Evolutionary conservation across 2,329 filamentous ascomycete species (phyloP).

Genomic region (Colletotrichum coccodes): DNA sequence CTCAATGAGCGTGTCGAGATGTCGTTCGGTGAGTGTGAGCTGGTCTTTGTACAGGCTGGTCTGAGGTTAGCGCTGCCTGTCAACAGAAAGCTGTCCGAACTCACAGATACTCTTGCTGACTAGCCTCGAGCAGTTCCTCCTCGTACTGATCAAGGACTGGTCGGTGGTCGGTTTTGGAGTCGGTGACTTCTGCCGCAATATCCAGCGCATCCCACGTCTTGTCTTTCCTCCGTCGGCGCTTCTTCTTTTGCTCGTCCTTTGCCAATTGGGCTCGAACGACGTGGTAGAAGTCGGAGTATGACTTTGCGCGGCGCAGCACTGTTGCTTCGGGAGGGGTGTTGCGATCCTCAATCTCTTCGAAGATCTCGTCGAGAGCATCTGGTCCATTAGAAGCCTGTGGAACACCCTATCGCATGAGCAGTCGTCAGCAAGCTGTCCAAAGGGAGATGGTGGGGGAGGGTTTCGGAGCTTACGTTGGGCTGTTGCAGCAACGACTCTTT

Average conservation of each 20-base stretch:
- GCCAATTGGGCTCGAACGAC: constrained; percentile 66
- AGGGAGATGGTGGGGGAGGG: not conserved
- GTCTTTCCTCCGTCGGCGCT: constrained; percentile 49
- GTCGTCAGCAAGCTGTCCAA: constrained; percentile 32
- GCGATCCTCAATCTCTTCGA: constrained; percentile 65
- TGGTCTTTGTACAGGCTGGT: constrained; percentile 81
- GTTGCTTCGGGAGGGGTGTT: constrained; percentile 74
- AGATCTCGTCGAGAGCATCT: constrained; percentile 66
- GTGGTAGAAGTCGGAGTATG: constrained; percentile 82
- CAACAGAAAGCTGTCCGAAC: constrained; percentile 39
- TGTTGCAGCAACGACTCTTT: constrained; percentile 77
- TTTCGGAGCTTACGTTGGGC: constrained; percentile 62
- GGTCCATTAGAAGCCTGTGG: constrained; percentile 60
- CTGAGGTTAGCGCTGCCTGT: not conserved
- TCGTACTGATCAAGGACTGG: constrained; percentile 67
- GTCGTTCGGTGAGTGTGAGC: constrained; percentile 80
- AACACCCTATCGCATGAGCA: constrained; percentile 54
- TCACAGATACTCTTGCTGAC: constrained; percentile 86
- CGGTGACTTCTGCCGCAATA: constrained; percentile 41
- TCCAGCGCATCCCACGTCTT: constrained; percentile 63
- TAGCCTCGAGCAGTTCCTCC: constrained; percentile 79
- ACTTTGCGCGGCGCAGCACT: constrained; percentile 74
- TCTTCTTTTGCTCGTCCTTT: constrained; percentile 57
- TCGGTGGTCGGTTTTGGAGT: constrained; percentile 21
- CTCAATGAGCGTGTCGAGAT: constrained; percentile 81